Conservation (phyloP, 192 early-diverging fungal genomes). For the Coemansia sp. region DNA sequence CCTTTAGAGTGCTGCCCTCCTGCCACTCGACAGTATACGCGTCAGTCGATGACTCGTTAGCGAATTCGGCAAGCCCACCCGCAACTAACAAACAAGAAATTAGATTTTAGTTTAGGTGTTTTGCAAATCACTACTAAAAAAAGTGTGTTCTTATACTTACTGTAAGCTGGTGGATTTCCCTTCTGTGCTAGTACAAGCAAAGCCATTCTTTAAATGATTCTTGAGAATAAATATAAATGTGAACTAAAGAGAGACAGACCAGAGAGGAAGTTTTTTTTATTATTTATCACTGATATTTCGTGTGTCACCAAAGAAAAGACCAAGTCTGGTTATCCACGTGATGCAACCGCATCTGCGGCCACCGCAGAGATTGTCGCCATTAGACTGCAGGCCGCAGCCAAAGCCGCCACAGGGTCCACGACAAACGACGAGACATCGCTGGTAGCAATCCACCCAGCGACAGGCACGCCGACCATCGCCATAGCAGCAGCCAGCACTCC, state of each 20-base stretch:
- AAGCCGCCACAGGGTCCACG: background rate
- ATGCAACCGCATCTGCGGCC: background rate
- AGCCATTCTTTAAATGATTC: constrained; percentile 46
- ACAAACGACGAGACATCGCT: background rate
- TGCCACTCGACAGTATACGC: constrained; percentile 57
- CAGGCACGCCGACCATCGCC: background rate
- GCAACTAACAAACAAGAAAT: constrained; percentile 39
- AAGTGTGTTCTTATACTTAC: constrained; percentile 37
- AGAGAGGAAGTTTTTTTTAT: background rate
- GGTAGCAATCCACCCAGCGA: background rate
- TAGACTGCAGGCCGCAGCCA: constrained; percentile 19
- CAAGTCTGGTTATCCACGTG: background rate
- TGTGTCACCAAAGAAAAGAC: background rate
- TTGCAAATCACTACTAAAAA: background rate
- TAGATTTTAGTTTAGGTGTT: background rate
- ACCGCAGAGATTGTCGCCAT: constrained; percentile 2
- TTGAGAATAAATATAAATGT: constrained; percentile 3
- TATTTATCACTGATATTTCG: background rate
- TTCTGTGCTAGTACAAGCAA: constrained; percentile 64
- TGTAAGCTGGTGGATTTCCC: constrained; percentile 58
- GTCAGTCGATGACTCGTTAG: constrained; percentile 33
- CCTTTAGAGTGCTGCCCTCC: constrained; percentile 48
- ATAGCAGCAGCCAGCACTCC: background rate
- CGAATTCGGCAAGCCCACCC: constrained; percentile 57
- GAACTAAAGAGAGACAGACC: background rate